Percentiles rank a stretch among this genome's conserved stretches.
phyloP scores from a whole-genome alignment of 2,329 filamentous ascomycete genomes.

The Aspergillus sp. region DNA sequence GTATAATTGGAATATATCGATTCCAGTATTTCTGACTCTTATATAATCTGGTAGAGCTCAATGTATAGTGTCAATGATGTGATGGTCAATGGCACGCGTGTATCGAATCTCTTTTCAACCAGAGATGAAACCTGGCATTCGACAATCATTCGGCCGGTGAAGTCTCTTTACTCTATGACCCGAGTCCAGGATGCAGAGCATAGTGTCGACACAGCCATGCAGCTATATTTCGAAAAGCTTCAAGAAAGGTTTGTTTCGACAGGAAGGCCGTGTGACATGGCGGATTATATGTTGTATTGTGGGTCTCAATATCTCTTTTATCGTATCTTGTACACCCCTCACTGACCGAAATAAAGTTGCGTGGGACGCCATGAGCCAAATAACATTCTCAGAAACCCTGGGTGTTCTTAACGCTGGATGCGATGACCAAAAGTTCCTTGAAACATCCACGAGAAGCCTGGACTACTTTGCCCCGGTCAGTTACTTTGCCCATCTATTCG shows the following conservation, averaged over 20 bases:
- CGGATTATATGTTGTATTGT: conserved; percentile 33
- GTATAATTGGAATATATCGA: not conserved
- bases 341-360: conserved; percentile 4
- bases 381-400: conserved; percentile 17
- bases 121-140: conserved; percentile 30
- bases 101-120: conserved; percentile 33
- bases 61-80: conserved; percentile 15
- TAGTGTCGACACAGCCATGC: conserved; percentile 23
- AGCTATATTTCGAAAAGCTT: conserved; percentile 23
- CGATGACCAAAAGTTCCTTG: conserved; percentile 13
- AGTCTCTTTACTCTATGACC: conserved; percentile 29
- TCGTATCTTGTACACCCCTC: too few species aligned
- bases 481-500: not conserved
- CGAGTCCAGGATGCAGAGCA: conserved; percentile 17
- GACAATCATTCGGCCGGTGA: conserved; percentile 32
- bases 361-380: conserved; percentile 16
- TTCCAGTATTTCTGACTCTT: not conserved
- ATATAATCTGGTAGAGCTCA: conserved; percentile 5
- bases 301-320: not conserved
- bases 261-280: conserved; percentile 30
- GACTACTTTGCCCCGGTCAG: conserved; percentile 14
- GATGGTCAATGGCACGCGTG: conserved; percentile 28
- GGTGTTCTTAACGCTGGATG: conserved; percentile 17
- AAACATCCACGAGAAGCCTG: conserved; percentile 10
- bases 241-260: conserved; percentile 24